Evolutionary conservation across 805 yeast species (phyloP).

Genomic region (Clavispora vitiphila): DNA sequence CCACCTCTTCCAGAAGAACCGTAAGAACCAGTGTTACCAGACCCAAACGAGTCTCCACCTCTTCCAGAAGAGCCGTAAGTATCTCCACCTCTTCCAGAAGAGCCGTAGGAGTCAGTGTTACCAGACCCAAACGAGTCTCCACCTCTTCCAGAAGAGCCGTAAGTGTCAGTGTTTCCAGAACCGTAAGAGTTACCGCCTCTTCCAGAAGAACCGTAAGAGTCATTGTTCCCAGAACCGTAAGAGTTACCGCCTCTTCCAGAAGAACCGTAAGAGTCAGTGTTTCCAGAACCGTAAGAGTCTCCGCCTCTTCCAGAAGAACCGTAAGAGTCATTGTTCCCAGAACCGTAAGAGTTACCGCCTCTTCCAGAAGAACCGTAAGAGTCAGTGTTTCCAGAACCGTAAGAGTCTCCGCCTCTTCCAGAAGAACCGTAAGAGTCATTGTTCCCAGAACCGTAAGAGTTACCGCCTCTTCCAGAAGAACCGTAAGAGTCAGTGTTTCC

Average conservation of each 20-base stretch:
- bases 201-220: no score
- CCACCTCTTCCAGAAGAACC: slow-evolving; percentile 16
- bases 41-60: neutral
- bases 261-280: slow-evolving; percentile 18
- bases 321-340: slow-evolving; percentile 16
- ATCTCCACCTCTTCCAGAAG: slow-evolving; percentile 14
- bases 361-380: slow-evolving; percentile 18
- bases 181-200: slow-evolving; percentile 11
- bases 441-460: slow-evolving; percentile 20
- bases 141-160: slow-evolving; percentile 10
- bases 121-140: slow-evolving; percentile 14
- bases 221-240: slow-evolving; percentile 20
- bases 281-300: slow-evolving; percentile 18
- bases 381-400: slow-evolving; percentile 22
- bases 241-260: slow-evolving; percentile 16
- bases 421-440: slow-evolving; percentile 21
- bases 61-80: slow-evolving; percentile 16
- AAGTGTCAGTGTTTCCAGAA: slow-evolving; percentile 17
- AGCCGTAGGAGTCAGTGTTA: slow-evolving; percentile 17
- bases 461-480: slow-evolving; percentile 8
- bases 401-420: slow-evolving; percentile 13
- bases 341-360: slow-evolving; percentile 17
- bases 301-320: slow-evolving; percentile 15
- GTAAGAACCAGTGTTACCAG: slow-evolving; percentile 1
- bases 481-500: slow-evolving; percentile 15